Evolutionary conservation across 257 asterid species (phyloP).

Genomic region (Scutellaria barbata): DNA sequence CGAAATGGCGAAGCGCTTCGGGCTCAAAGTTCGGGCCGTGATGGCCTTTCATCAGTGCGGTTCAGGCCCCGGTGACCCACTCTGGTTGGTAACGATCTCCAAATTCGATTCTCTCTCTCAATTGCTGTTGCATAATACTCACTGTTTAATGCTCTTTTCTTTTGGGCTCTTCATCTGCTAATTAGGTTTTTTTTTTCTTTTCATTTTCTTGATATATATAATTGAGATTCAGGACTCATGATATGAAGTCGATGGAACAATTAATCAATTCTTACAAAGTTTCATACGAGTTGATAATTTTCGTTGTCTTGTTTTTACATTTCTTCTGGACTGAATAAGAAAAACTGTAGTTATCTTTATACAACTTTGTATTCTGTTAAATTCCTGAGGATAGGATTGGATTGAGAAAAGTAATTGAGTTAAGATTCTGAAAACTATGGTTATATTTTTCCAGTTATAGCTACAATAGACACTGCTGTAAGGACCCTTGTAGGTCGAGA

Average conservation of each 20-base stretch:
- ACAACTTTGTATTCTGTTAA: not conserved
- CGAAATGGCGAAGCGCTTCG: constrained; percentile 57
- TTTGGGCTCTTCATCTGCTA: not conserved
- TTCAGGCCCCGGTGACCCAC: constrained; percentile 58
- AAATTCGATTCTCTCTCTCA: constrained; percentile 25
- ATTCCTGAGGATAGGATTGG: not conserved
- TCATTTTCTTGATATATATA: not conserved
- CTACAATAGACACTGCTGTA: constrained; percentile 4
- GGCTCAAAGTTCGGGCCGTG: constrained; percentile 78
- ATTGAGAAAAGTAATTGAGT: not conserved
- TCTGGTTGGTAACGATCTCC: constrained; percentile 62
- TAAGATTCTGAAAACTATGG: not conserved
- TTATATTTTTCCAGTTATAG: too few species aligned
- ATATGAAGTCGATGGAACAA: not conserved
- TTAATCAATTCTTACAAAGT: not conserved
- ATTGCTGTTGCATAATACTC: not conserved
- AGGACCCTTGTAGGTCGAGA: not conserved
- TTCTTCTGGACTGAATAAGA: constrained; percentile 5
- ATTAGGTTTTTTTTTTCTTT: too few species aligned
- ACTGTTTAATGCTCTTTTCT: not conserved
- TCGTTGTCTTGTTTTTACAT: not conserved
- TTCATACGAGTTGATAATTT: not conserved
- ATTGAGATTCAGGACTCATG: constrained; percentile 4
- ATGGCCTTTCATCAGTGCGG: constrained; percentile 88
- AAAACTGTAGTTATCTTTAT: not conserved